Evolutionary conservation across 108 stramenopile genomes (phyloP).

Genomic region (Nitzschia sp.): DNA sequence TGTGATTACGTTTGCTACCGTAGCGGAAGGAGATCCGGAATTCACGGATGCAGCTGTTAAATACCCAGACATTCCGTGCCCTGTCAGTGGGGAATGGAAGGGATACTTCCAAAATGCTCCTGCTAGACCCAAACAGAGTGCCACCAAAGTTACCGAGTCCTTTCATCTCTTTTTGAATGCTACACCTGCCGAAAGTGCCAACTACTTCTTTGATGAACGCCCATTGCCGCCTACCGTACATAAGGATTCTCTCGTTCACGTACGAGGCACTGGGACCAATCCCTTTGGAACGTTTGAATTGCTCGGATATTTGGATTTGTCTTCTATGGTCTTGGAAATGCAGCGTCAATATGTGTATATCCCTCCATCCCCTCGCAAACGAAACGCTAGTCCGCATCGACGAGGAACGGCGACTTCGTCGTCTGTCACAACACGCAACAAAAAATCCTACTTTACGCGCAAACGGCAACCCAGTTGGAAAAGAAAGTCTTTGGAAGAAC

Average conservation of each 20-base stretch:
- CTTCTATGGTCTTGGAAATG: conserved; percentile 50
- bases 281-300: conserved; percentile 85
- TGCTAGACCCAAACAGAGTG: background rate
- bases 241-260: conserved; percentile 7
- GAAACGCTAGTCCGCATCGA: conserved; percentile 2
- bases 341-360: conserved; percentile 68
- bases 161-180: conserved; percentile 80
- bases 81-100: conserved; percentile 64
- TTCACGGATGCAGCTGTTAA: conserved; percentile 53
- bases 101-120: conserved; percentile 73
- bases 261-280: conserved; percentile 59
- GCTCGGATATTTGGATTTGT: conserved; percentile 58
- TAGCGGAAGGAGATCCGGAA: conserved; percentile 45
- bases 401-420: background rate
- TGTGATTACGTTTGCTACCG: conserved; percentile 26
- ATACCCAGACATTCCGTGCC: conserved; percentile 30
- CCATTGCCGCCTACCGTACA: conserved; percentile 19
- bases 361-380: background rate
- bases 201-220: conserved; percentile 14
- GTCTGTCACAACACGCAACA: conserved; percentile 5
- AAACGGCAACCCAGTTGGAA: conserved; percentile 42
- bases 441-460: conserved; percentile 28
- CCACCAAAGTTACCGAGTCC: conserved; percentile 47
- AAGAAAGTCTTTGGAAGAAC: conserved; percentile 23
- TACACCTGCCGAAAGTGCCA: conserved; percentile 46